Base-by-base conservation (phyloP, 2,329 filamentous ascomycete species). In the Trichoderma guizhouense region DNA sequence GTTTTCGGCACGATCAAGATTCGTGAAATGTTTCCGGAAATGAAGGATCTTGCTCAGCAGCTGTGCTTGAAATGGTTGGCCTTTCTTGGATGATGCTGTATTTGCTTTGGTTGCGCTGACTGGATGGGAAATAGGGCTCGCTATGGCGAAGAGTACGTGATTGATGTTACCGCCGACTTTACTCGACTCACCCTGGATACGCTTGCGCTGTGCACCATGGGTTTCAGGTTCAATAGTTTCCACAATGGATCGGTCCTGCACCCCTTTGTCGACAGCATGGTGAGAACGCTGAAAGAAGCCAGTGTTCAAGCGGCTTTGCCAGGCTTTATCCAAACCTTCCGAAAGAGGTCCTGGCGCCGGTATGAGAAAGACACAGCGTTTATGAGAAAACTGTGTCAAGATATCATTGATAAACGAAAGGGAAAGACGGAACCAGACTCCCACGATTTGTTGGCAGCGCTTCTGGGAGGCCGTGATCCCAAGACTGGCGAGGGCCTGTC, bases 141-240 rank as follows among this genome's bases (percentile, higher is more conserved):
- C 66, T 77, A 78, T 53, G 80, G 80, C 3, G 71, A 77, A 5
- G 74, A 76, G 0, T 74, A 88, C 83, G 14, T 83, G 9, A 89
- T 91, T 58, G 79, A 84, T 30, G 84, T 85, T 0, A 83, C 85
- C 0, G 85, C 88, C 24, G 89, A 91, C 76, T 90, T 91, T 72
- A 91, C 89, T 0, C 84, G 89, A 9, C 79, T 91, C 58, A 87
- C 89, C 0, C 82, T 91, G 4, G 90, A 92, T 76, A 88, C 88
- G 0, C 86, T 92, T 36, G 89, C 87, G 2, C 83, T 92, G 11
- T 89, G 88, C 75, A 79, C 84, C 12, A 88, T 89, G 85, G 85
- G 84, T 14, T 87, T 83, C 71, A 85, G 89, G 2, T 91, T 91
- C 82, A 91, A 91, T 77, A 86, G 84, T 0, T 90, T 89, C 78